Conservation (phyloP, 441 rosid genomes). For the Erodium chrysanthum region DNA sequence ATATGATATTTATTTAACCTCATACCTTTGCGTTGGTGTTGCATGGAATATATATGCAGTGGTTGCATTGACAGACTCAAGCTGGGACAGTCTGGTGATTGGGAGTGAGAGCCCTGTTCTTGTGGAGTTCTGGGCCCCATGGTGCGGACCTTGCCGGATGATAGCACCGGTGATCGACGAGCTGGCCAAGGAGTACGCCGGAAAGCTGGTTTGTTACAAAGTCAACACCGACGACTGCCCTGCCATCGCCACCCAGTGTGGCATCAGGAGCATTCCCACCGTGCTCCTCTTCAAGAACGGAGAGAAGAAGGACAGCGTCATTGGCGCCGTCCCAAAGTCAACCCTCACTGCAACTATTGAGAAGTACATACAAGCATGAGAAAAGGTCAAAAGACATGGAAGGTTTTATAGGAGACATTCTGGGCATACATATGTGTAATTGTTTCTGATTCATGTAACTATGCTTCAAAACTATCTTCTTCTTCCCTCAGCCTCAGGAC, state of each 20-base stretch:
- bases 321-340: slow-evolving; percentile 78
- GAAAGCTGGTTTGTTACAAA: slow-evolving; percentile 76
- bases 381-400: too few relatives aligned
- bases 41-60: slow-evolving; percentile 29
- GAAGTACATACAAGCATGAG: slow-evolving; percentile 31
- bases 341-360: slow-evolving; percentile 63
- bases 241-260: slow-evolving; percentile 52
- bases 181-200: slow-evolving; percentile 58
- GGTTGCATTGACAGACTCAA: slow-evolving; percentile 40
- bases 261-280: slow-evolving; percentile 85
- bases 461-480: too few relatives aligned
- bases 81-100: slow-evolving; percentile 68
- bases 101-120: slow-evolving; percentile 54
- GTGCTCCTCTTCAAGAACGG: slow-evolving; percentile 75
- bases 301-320: slow-evolving; percentile 80
- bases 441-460: too few relatives aligned
- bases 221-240: slow-evolving; percentile 86
- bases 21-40: too few relatives aligned
- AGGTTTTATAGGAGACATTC: too few relatives aligned
- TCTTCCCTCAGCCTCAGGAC: too few relatives aligned
- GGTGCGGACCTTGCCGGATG: slow-evolving; percentile 98
- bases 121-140: slow-evolving; percentile 97
- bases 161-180: slow-evolving; percentile 76
- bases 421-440: too few relatives aligned
- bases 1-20: too few relatives aligned